Conservation (phyloP, 495 filamentous ascomycete species). For the Hypoxylon trugodes region DNA sequence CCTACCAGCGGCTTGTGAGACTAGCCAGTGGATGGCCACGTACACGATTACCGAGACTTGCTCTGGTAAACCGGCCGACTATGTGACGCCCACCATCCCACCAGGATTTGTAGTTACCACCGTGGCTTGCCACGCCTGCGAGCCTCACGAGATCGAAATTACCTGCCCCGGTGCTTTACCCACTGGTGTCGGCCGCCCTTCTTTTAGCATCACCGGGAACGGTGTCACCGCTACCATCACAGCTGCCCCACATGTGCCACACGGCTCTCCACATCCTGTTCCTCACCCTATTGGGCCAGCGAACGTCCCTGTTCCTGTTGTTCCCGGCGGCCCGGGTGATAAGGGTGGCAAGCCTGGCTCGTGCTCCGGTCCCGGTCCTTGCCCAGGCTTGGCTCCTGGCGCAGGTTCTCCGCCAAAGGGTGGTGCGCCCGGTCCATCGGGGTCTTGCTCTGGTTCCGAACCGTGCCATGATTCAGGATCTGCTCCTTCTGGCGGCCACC, state of each 20-base stretch:
- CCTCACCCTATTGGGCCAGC: too few species aligned
- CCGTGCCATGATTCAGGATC: constrained; percentile 7
- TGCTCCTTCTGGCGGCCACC: constrained; percentile 1
- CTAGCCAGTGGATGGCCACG: constrained; percentile 49
- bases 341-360: too few species aligned
- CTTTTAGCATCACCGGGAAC: constrained; percentile 41
- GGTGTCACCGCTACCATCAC: constrained; percentile 48
- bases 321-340: too few species aligned
- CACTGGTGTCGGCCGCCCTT: constrained; percentile 36
- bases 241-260: constrained; percentile 11
- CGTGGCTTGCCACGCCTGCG: constrained; percentile 44
- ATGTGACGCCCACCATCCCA: constrained; percentile 38
- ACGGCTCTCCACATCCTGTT: too few species aligned
- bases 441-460: neutral
- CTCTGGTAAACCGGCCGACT: constrained; percentile 42
- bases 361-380: neutral
- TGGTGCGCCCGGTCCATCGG: too few species aligned
- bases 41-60: constrained; percentile 58
- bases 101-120: constrained; percentile 53
- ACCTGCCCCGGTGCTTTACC: constrained; percentile 47
- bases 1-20: constrained; percentile 51
- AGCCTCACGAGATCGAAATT: constrained; percentile 42
- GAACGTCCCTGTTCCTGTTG: neutral
- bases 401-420: too few species aligned
- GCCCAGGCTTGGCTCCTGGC: neutral